phyloP scores from a whole-genome alignment of 1,284 basidiomycete genomes.

The Papiliotrema fonsecae region DNA sequence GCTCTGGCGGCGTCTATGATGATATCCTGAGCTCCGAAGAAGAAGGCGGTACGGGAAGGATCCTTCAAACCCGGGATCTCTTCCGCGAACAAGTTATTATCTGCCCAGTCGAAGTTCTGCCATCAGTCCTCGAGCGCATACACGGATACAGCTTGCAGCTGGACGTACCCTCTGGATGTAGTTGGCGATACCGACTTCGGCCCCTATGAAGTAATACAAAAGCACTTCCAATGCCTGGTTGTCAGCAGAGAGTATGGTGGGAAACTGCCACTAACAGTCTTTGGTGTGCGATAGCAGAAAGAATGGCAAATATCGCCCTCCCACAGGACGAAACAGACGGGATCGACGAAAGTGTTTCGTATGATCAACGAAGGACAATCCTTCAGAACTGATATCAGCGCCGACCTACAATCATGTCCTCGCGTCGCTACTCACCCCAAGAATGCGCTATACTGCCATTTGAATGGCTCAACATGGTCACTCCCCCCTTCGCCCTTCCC shows the following conservation, averaged over 20 bases:
- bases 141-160: not conserved
- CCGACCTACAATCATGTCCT: not conserved
- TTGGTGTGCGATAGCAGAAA: slow-evolving; percentile 67
- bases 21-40: slow-evolving; percentile 73
- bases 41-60: slow-evolving; percentile 55
- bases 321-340: slow-evolving; percentile 76
- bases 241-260: slow-evolving; percentile 1
- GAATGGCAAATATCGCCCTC: slow-evolving; percentile 87
- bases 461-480: slow-evolving; percentile 79
- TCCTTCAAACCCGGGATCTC: slow-evolving; percentile 72
- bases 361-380: slow-evolving; percentile 62
- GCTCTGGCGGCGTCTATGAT: slow-evolving; percentile 69
- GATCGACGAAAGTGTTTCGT: slow-evolving; percentile 82
- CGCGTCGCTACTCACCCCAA: slow-evolving; percentile 32
- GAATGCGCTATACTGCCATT: slow-evolving; percentile 53
- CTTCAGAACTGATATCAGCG: slow-evolving; percentile 58
- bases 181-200: slow-evolving; percentile 79
- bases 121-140: not conserved
- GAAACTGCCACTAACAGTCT: slow-evolving; percentile 52
- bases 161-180: slow-evolving; percentile 61
- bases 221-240: slow-evolving; percentile 66
- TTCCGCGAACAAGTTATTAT: slow-evolving; percentile 83
- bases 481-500: slow-evolving; percentile 49
- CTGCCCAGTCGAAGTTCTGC: slow-evolving; percentile 58
- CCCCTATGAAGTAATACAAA: slow-evolving; percentile 78